Evolutionary conservation across 257 asterid species (phyloP).

Genomic region (Solanum lycopersicoides): DNA sequence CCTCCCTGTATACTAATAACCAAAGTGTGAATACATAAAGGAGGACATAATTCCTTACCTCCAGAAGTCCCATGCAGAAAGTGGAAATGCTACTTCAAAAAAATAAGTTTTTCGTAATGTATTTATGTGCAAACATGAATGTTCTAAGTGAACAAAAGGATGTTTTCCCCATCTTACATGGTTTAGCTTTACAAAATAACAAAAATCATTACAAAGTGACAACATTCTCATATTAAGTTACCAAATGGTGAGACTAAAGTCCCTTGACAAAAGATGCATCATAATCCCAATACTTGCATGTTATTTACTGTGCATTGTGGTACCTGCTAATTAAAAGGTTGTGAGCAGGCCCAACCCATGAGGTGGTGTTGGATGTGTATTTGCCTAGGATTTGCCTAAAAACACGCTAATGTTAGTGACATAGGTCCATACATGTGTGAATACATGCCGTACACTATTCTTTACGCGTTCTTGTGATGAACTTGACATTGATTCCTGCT

Average conservation of each 20-base stretch:
- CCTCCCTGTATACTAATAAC: not conserved
- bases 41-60: not conserved
- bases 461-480: not conserved
- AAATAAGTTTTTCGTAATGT: not conserved
- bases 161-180: not conserved
- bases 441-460: not conserved
- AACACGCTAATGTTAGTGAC: not conserved
- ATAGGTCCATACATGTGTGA: not conserved
- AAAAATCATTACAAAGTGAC: not conserved
- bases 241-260: not conserved
- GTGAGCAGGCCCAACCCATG: not conserved
- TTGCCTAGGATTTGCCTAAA: not conserved
- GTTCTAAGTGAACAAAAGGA: not conserved
- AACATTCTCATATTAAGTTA: not conserved
- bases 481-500: not conserved
- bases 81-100: not conserved
- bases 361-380: not conserved
- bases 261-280: not conserved
- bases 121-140: not conserved
- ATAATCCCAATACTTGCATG: not conserved
- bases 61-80: not conserved
- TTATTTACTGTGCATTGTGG: not conserved
- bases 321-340: not conserved
- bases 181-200: not conserved
- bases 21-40: not conserved